phyloP scores from a whole-genome alignment of 305 asterid species.

The Plantago coronopus region DNA sequence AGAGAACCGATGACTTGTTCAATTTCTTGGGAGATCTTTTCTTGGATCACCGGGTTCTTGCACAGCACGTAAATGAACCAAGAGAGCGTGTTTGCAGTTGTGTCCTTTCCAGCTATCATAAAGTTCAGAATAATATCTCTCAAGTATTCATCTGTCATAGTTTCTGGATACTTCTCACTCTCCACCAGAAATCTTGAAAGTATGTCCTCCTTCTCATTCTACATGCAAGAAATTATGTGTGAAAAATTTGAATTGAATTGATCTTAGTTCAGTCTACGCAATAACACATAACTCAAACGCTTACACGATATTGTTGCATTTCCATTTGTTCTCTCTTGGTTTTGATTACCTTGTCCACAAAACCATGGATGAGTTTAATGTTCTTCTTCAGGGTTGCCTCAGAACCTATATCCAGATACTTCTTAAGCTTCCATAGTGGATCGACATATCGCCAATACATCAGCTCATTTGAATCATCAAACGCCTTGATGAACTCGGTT shows the following conservation, averaged over 20 bases:
- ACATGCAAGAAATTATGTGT: conserved; percentile 20
- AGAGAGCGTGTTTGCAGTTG: conserved; percentile 70
- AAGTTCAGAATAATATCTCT: conserved; percentile 67
- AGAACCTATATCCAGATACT: conserved; percentile 46
- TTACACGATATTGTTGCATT: conserved; percentile 28
- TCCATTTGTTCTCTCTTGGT: conserved; percentile 45
- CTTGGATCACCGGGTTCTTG: conserved; percentile 55
- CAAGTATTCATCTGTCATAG: conserved; percentile 57
- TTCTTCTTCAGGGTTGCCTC: conserved; percentile 59
- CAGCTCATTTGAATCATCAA: conserved; percentile 66
- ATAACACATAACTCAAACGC: too few relatives aligned
- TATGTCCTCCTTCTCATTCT: conserved; percentile 64
- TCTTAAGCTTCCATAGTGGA: conserved; percentile 60
- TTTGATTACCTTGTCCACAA: conserved; percentile 49
- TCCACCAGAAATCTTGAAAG: conserved; percentile 62
- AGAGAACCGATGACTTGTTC: conserved; percentile 15
- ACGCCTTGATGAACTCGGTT: conserved; percentile 48
- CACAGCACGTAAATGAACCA: conserved; percentile 68
- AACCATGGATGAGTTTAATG: conserved; percentile 43
- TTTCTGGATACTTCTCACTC: conserved; percentile 52
- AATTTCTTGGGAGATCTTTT: conserved; percentile 48
- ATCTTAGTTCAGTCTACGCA: too few relatives aligned
- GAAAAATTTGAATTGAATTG: too few relatives aligned
- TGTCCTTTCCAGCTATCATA: conserved; percentile 72
- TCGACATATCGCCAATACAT: conserved; percentile 58